Conservation (phyloP, 129 eudicot genomes). For the Apium graveolens region DNA sequence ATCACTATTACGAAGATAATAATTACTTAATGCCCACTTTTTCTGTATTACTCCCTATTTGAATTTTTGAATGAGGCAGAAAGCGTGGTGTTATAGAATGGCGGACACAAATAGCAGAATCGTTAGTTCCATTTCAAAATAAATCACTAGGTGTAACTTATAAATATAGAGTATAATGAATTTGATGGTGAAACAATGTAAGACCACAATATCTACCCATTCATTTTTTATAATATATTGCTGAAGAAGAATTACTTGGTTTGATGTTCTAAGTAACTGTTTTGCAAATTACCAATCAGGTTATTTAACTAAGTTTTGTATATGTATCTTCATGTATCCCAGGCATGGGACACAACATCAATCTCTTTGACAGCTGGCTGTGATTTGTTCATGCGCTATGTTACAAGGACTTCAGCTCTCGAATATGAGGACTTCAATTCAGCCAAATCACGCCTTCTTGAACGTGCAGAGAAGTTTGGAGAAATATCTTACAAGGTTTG, state of each 20-base stretch:
- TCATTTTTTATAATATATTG: background rate
- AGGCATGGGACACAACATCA: conserved; percentile 97
- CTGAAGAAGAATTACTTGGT: background rate
- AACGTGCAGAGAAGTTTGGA: conserved; percentile 98
- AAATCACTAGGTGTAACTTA: background rate
- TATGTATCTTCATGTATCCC: conserved; percentile 5
- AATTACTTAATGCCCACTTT: no score
- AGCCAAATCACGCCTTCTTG: conserved; percentile 89
- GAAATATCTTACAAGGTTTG: conserved; percentile 86
- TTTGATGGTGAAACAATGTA: background rate
- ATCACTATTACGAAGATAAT: no score
- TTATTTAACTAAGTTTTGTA: background rate
- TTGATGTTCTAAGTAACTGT: background rate
- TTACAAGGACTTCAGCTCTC: conserved; percentile 88
- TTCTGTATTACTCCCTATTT: no score
- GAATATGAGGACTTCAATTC: conserved; percentile 87
- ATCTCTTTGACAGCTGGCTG: conserved; percentile 97
- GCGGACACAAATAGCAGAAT: background rate
- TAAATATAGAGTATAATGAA: background rate
- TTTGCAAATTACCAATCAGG: background rate
- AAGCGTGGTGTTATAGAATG: background rate
- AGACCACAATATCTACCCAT: background rate
- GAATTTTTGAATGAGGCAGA: background rate
- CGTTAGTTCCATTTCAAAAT: background rate
- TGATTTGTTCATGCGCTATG: conserved; percentile 97